These are phyloP conservation scores for Tuber calosporum DNA, from an alignment of 495 filamentous ascomycete species.

Conservation along the genomic window DNA sequence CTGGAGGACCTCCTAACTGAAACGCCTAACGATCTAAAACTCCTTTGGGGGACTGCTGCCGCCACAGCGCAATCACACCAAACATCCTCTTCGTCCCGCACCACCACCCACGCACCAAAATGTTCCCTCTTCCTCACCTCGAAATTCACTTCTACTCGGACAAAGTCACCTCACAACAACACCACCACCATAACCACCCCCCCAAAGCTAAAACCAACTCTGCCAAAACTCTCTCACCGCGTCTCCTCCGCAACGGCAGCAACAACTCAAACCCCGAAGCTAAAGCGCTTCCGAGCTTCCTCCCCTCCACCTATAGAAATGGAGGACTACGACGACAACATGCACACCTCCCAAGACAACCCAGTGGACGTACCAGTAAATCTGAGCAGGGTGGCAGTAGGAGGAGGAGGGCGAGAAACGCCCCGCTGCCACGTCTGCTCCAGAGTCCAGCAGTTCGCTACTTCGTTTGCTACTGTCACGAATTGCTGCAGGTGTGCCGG, in stretches of 20 bases:
- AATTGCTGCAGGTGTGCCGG: slow-evolving; percentile 21
- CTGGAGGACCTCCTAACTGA: slow-evolving; percentile 23
- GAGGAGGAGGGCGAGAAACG: too few relatives aligned
- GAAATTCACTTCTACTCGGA: slow-evolving; percentile 18
- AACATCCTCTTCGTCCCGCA: neutral
- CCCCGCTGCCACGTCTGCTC: slow-evolving; percentile 32
- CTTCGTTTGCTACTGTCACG: slow-evolving; percentile 29
- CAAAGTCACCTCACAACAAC: neutral
- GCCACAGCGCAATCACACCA: slow-evolving; percentile 10
- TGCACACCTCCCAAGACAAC: slow-evolving; percentile 15
- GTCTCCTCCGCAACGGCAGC: slow-evolving; percentile 9
- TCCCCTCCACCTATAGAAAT: slow-evolving; percentile 4
- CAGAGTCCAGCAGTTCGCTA: slow-evolving; percentile 25
- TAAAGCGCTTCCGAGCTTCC: slow-evolving; percentile 21
- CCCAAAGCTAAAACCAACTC: slow-evolving; percentile 13
- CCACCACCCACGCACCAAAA: slow-evolving; percentile 6
- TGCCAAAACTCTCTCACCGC: neutral
- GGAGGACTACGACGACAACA: slow-evolving; percentile 14
- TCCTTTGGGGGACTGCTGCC: slow-evolving; percentile 1
- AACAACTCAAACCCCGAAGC: slow-evolving; percentile 16
- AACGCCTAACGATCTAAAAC: slow-evolving; percentile 11
- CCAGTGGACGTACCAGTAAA: neutral
- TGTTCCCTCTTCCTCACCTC: slow-evolving; percentile 20
- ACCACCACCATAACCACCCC: neutral
- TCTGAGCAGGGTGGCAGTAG: neutral